Evolutionary conservation across 345 rosid genomes (phyloP).

Genomic region (Chamaenerion angustifolium): DNA sequence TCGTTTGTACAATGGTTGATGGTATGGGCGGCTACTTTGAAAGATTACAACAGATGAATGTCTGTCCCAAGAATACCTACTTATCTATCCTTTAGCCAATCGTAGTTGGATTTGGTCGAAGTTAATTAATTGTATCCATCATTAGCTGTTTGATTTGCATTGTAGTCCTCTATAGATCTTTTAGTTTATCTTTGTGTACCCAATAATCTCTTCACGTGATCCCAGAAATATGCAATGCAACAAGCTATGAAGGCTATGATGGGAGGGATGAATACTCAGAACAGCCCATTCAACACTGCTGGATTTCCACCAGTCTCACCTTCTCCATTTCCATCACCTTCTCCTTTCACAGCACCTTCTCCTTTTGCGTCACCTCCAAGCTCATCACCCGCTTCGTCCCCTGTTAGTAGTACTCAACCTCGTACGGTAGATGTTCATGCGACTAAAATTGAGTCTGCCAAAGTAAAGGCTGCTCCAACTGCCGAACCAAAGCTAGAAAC

Average conservation of each 20-base stretch:
- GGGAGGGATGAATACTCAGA: slow-evolving; percentile 69
- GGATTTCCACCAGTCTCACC: slow-evolving; percentile 48
- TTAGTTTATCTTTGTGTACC: not conserved
- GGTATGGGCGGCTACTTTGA: too few species aligned
- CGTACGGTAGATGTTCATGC: slow-evolving; percentile 58
- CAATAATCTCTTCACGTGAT: not conserved
- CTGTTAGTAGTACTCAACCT: slow-evolving; percentile 18
- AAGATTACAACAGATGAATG: too few species aligned
- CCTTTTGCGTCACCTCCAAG: slow-evolving; percentile 33
- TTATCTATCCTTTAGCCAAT: too few species aligned
- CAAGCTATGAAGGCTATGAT: slow-evolving; percentile 85
- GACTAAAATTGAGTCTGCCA: slow-evolving; percentile 44
- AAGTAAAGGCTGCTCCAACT: slow-evolving; percentile 21
- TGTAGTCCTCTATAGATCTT: not conserved
- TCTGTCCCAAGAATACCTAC: too few species aligned
- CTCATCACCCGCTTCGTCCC: slow-evolving; percentile 25
- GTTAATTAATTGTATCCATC: too few species aligned
- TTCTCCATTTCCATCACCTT: slow-evolving; percentile 50
- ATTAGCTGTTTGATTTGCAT: not conserved
- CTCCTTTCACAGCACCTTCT: slow-evolving; percentile 29
- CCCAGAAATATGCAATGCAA: slow-evolving; percentile 89
- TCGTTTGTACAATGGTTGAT: not conserved
- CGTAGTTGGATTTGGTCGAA: too few species aligned
- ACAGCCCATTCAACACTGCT: slow-evolving; percentile 40
- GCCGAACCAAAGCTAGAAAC: slow-evolving; percentile 27